Evolutionary conservation across 2,329 filamentous ascomycete genomes (phyloP), one percentile per base, ranked within the genome.

Genomic region (Penicillium sclerotiorum): DNA sequence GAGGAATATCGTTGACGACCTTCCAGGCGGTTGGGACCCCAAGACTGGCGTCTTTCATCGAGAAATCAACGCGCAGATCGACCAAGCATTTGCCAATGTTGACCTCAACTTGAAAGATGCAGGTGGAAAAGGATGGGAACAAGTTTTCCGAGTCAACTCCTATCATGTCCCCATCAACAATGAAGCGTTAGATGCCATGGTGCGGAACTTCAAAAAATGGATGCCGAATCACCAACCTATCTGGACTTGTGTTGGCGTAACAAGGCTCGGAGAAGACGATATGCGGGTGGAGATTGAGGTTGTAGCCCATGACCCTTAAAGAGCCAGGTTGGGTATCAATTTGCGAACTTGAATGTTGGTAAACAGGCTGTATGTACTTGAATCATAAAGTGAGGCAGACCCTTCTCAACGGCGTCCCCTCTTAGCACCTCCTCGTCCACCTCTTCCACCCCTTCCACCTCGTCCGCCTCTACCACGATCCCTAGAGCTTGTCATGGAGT

Each of bases 231-330:
- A 84, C 57, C 59, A 74, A 51, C 80, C 81, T 0, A 68, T 81
- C 1, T 81, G 77, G 78, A 85, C 81, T 0, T 72, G 67, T 49
- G 66, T 85, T 12, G 80, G 77, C 0, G 81, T 85, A 1, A 58
- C 68, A 1, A 57, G 67, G 27, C 60, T 85, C 6, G 80, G 69
- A 0, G 63, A 71, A 49, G 72, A 75, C 22, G 73, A 71, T 25
- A 85, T 85, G 82, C 63, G 69, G 21, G 73, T 85, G 3, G 82
- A 85, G 67, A 79, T 85, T 63, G 82, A 85, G 64, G 80, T 82
- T 9, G 68, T 70, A 7, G 79, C 80, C 1, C 66, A 78, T 36
- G 33, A 43, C 25, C 20, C 20, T 39, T 22, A 39, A 39, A 23
- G 11, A 12, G 18, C n/a, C 20, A 22, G 12, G n/a, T 18, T 18